Percentiles rank a stretch among this genome's conserved stretches.
Conservation (phyloP, 441 rosid genomes). For the Populus tomentosa region DNA sequence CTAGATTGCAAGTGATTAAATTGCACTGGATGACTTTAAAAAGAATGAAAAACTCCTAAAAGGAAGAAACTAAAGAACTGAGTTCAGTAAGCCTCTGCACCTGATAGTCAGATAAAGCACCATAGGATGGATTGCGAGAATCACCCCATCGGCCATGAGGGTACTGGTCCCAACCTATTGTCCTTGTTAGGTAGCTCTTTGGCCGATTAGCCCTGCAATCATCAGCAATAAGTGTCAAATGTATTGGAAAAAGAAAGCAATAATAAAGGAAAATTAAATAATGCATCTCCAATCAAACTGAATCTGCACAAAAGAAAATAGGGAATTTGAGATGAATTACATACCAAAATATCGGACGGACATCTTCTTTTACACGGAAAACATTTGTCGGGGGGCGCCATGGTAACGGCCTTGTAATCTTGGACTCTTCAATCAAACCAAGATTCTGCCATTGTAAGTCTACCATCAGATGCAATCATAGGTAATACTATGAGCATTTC, state of each 20-base stretch:
- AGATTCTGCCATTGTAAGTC: conserved; percentile 63
- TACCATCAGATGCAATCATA: conserved; percentile 11
- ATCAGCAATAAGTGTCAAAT: conserved; percentile 18
- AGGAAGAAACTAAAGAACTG: background rate
- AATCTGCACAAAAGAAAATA: background rate
- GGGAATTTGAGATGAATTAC: conserved; percentile 11
- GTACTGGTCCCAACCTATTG: conserved; percentile 88
- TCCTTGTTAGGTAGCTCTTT: conserved; percentile 90
- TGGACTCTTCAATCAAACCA: conserved; percentile 89
- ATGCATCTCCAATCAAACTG: too few relatives aligned
- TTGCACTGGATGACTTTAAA: background rate
- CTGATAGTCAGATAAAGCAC: conserved; percentile 85
- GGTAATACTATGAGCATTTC: conserved; percentile 5
- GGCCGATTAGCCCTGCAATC: conserved; percentile 93
- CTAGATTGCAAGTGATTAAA: background rate
- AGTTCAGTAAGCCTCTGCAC: conserved; percentile 29
- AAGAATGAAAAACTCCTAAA: background rate
- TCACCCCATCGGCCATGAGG: conserved; percentile 95
- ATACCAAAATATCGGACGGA: conserved; percentile 95
- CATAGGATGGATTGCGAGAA: conserved; percentile 80
- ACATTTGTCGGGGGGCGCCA: conserved; percentile 93
- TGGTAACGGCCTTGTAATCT: conserved; percentile 69
- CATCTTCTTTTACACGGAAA: conserved; percentile 87
- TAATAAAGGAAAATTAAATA: background rate
- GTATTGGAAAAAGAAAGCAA: background rate